A percentile compares a stretch with the other conserved stretches of the same genome.
These are phyloP conservation scores for Colletotrichum trifolii DNA, from an alignment of 2,329 filamentous ascomycete species.

Conservation along the genomic window DNA sequence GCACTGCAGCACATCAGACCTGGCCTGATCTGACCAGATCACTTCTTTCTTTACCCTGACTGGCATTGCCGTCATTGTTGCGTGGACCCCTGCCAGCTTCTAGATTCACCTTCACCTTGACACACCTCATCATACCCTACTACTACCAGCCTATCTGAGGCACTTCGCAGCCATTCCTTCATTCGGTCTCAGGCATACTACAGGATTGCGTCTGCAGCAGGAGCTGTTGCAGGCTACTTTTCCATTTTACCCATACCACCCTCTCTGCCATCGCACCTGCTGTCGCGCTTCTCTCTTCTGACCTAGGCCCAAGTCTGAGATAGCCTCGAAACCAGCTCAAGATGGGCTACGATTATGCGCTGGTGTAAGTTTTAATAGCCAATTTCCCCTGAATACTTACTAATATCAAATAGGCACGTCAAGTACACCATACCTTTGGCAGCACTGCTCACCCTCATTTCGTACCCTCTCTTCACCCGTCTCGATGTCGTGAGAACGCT, in stretches of 20 bases:
- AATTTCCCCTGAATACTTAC: neutral
- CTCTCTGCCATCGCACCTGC: neutral
- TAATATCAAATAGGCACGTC: slow-evolving; percentile 61
- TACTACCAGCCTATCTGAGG: neutral
- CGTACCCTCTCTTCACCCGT: slow-evolving; percentile 69
- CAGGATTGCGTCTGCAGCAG: neutral
- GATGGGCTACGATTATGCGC: slow-evolving; percentile 71
- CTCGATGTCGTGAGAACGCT: slow-evolving; percentile 72
- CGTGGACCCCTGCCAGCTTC: slow-evolving; percentile 12
- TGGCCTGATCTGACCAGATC: neutral
- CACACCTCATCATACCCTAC: neutral
- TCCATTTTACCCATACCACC: neutral
- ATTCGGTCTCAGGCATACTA: neutral
- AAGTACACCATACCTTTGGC: slow-evolving; percentile 76
- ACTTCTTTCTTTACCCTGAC: neutral
- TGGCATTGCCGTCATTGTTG: slow-evolving; percentile 17
- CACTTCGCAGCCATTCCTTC: slow-evolving; percentile 2
- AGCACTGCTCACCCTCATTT: slow-evolving; percentile 66
- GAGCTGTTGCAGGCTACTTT: neutral
- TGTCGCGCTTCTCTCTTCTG: neutral
- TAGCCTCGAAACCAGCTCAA: slow-evolving; percentile 33
- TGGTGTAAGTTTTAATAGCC: slow-evolving; percentile 61
- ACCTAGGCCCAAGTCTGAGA: neutral
- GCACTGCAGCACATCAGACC: no score
- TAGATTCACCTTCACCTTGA: neutral